Evolutionary conservation across 2,329 filamentous ascomycete species (phyloP), one percentile per base, ranked within the genome.

Genomic region (Mycosphaerella arachidis): DNA sequence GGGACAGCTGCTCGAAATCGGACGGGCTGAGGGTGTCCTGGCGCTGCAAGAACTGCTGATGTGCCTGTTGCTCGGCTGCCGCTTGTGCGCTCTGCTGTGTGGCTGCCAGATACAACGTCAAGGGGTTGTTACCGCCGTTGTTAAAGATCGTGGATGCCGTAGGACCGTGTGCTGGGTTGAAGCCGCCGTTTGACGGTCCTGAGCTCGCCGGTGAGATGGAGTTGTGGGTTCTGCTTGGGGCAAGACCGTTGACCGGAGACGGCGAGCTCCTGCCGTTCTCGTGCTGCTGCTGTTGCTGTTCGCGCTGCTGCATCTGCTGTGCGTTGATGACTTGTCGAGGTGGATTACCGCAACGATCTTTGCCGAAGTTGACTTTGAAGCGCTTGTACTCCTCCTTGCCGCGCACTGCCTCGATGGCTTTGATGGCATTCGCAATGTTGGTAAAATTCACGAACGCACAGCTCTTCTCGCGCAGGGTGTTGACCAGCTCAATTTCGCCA

Each of bases 321-420:
- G 81, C 67, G 63, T 72, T 84, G 74, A 88, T 85, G 66, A 90
- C 84, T 78, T 97, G 94, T 62, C 94, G 88, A 48, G 94, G 94
- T 55, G 94, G 89, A 78, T 99, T 99, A 67, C 94, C 94, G 71
- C 94, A 99, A 58, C 94, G 87, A 74, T 99, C 94, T 80, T 99
- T 99, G 77, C 94, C 94, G 74, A 99, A 99, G 81, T 99, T 99
- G 75, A 99, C 93, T 84, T 99, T 99, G 86, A 99, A 99, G 70
- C 94, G 86, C 77, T 87, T 91, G 82, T 99, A 99, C 72, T 99
- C 94, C 48, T 97, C 94, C 73, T 92, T 92, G 72, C 92, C 90
- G 59, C 94, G 87, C 66, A 99, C 87, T 24, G 92, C 94, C 77
- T 99, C 94, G 66, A 99, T 99, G 0, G 94, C 94, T 81, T 99